Base-by-base conservation (phyloP, 176 grass and related monocot genomes). In the Melocanna baccifera region DNA sequence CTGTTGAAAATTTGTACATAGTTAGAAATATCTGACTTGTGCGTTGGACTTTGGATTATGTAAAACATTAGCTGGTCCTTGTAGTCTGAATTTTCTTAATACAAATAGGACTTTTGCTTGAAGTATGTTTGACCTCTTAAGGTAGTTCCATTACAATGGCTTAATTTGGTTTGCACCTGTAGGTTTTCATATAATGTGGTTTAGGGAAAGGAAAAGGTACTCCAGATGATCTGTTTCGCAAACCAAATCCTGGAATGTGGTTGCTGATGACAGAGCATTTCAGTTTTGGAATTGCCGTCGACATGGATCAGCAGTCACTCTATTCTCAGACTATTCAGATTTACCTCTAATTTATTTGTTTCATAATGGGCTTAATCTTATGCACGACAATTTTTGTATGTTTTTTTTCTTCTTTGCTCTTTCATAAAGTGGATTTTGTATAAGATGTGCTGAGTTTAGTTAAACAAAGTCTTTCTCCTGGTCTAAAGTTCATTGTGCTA, bases 171-270 rank as follows among this genome's bases (percentile, higher is more conserved):
- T 77, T 91, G 12, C 32, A 41, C 58, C 74, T 93, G 47, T 66
- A 98, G 96, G 91, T 94, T 87, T 98, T 95, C 76, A 89, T 95
- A 75, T 89, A 89, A 63, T 98, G 96, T 75, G 96, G 93, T 80
- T 19, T 91, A 53, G 80, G 85, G 6, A 86, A 91, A 79, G 86
- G 84, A 77, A 94, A 94, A 82, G 78, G 20, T 61, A 85, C 36
- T 55, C 78, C 76, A 64, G 85, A 90, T 63, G 93, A 98, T 83
- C 80, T 10, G 55, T 98, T 90, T 69, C 85, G 93, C 20, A 98
- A 98, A 92, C 93, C 96, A 89, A 87, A 93, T 67, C 59, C 89
- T 36, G 89, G 93, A 81, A 89, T 98, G 91, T 98, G 96, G 96
- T 88, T 48, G 77, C 64, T 98, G 74, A 85, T 98, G 87, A 77